Conservation (phyloP, 2,329 filamentous ascomycete genomes). For the Colletotrichum sp. region DNA sequence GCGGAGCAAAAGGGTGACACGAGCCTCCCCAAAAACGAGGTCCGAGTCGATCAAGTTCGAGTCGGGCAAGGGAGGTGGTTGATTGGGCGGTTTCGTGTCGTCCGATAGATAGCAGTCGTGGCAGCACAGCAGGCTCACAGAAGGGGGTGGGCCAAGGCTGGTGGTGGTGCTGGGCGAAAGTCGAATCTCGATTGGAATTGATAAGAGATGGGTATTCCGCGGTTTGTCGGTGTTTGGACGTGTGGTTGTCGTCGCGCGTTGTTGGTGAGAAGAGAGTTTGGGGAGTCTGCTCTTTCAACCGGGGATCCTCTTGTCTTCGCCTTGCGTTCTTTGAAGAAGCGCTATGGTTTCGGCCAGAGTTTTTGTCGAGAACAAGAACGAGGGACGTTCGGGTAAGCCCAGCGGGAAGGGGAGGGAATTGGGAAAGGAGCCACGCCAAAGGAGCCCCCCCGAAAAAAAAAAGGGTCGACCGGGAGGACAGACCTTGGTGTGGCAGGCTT, state of each 20-base stretch:
- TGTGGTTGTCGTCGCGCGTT: neutral
- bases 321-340: neutral
- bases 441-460: constrained; percentile 6
- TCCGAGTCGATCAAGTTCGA: neutral
- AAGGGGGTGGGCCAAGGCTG: constrained; percentile 19
- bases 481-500: constrained; percentile 10
- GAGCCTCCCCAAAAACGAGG: neutral
- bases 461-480: constrained; percentile 16
- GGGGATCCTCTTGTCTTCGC: neutral
- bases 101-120: constrained; percentile 6
- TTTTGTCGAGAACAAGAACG: constrained; percentile 14
- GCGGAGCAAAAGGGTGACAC: neutral
- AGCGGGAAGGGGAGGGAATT: constrained; percentile 15
- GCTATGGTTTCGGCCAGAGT: constrained; percentile 2
- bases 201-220: neutral
- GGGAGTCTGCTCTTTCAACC: neutral
- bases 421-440: constrained; percentile 16
- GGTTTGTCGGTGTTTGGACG: neutral
- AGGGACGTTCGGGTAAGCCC: constrained; percentile 18
- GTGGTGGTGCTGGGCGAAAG: neutral
- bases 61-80: neutral
- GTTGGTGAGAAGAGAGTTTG: neutral
- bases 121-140: neutral
- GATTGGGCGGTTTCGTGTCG: constrained; percentile 13
- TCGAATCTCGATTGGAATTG: constrained; percentile 6